Conservation (phyloP, 148 eudicot species). For the Rhododendron griersonianum region DNA sequence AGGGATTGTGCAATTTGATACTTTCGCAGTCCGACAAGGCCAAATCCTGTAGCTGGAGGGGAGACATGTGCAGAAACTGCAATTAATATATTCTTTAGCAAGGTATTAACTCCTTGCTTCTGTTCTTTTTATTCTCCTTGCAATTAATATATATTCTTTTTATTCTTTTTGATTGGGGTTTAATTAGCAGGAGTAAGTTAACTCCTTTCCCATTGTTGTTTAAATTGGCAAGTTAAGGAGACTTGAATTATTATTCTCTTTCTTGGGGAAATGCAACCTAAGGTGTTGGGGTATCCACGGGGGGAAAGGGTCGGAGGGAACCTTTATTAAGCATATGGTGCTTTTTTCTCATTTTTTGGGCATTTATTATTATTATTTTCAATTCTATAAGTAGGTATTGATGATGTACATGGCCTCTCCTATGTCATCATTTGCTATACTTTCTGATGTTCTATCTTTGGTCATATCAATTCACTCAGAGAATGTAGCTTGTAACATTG, state of each 20-base stretch:
- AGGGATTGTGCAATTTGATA: constrained; percentile 4
- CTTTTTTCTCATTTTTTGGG: background rate
- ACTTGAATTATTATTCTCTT: background rate
- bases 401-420: background rate
- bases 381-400: background rate
- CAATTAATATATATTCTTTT: too few relatives aligned
- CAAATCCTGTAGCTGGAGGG: constrained; percentile 90
- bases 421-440: background rate
- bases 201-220: background rate
- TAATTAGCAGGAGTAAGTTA: background rate
- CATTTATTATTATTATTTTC: background rate
- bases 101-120: constrained; percentile 40
- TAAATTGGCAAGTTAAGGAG: background rate
- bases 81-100: constrained; percentile 71
- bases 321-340: background rate
- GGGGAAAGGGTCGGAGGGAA: background rate
- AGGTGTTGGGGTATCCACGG: background rate
- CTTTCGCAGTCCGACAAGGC: constrained; percentile 70
- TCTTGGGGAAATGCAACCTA: background rate
- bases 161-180: constrained; percentile 12
- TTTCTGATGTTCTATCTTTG: background rate
- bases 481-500: background rate
- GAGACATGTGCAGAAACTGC: constrained; percentile 98
- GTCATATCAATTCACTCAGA: background rate
- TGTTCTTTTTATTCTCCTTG: background rate